Conservation (phyloP, 257 asterid species). For the Galeopsis tetrahit region DNA sequence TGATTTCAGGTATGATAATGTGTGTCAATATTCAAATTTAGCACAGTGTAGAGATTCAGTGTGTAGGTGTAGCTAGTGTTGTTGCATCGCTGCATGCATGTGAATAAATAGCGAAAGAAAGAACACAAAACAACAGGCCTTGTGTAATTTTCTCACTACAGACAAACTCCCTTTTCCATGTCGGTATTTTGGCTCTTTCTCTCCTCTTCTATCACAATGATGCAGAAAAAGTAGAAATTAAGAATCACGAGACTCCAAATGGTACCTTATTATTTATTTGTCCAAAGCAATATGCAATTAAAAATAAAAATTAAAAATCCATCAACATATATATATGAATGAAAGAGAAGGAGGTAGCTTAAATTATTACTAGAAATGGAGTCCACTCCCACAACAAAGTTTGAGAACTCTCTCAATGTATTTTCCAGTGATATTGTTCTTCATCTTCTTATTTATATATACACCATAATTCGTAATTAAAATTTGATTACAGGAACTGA, state of each 20-base stretch:
- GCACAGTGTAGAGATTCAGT: too few relatives aligned
- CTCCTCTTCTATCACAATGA: neutral
- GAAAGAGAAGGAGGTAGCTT: neutral
- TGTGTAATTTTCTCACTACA: neutral
- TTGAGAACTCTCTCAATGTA: constrained; percentile 57
- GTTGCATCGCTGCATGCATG: too few relatives aligned
- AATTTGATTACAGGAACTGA: constrained; percentile 57
- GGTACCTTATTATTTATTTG: neutral
- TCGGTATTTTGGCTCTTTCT: neutral
- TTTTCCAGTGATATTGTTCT: neutral
- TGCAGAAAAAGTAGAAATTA: neutral
- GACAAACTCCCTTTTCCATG: constrained; percentile 4
- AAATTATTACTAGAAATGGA: constrained; percentile 27
- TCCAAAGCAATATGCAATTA: neutral
- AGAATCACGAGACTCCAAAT: neutral
- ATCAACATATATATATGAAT: neutral
- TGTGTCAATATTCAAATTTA: too few relatives aligned
- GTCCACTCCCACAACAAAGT: constrained; percentile 38
- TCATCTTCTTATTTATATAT: neutral
- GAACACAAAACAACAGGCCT: too few relatives aligned
- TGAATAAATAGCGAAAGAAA: too few relatives aligned
- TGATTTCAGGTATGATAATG: too few relatives aligned
- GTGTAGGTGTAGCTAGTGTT: too few relatives aligned
- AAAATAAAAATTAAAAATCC: neutral
- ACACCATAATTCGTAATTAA: neutral